phyloP scores from a whole-genome alignment of 1,284 basidiomycete species.

The Puccinia triticina region DNA sequence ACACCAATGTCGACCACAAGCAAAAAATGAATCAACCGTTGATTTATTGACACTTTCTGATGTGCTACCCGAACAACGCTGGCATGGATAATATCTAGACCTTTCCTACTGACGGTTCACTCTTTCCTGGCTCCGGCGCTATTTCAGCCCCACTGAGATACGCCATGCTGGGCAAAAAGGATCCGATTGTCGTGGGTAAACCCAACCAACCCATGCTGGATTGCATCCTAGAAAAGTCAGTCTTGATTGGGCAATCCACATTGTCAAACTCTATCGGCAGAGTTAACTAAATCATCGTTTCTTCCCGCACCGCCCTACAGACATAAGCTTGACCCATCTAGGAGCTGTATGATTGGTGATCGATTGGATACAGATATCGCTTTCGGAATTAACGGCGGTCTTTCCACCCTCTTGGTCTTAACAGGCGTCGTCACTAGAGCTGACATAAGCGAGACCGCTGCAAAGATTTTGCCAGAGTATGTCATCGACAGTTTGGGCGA shows the following conservation, averaged over 20 bases:
- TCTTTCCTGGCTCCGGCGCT: conserved; percentile 67
- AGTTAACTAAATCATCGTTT: neutral
- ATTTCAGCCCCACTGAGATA: conserved; percentile 80
- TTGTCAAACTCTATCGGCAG: neutral
- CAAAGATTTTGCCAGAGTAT: conserved; percentile 77
- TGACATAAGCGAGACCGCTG: conserved; percentile 72
- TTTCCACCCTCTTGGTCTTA: conserved; percentile 85
- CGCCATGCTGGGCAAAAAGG: conserved; percentile 68
- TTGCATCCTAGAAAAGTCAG: conserved; percentile 89
- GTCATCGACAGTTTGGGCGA: conserved; percentile 79
- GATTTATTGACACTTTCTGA: neutral
- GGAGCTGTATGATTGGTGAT: conserved; percentile 94
- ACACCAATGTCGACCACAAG: conserved; percentile 14
- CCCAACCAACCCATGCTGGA: conserved; percentile 90
- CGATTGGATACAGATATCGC: conserved; percentile 90
- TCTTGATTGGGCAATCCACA: neutral
- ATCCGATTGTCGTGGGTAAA: conserved; percentile 83
- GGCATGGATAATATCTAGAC: conserved; percentile 16
- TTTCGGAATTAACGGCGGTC: conserved; percentile 82
- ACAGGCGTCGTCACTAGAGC: conserved; percentile 85
- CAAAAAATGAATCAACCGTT: neutral
- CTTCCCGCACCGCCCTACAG: conserved; percentile 61
- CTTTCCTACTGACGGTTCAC: conserved; percentile 42
- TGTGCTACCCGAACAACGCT: neutral
- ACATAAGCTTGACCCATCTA: conserved; percentile 77